phyloP scores from a whole-genome alignment of 495 filamentous ascomycete genomes.

The Tuber brumale region DNA sequence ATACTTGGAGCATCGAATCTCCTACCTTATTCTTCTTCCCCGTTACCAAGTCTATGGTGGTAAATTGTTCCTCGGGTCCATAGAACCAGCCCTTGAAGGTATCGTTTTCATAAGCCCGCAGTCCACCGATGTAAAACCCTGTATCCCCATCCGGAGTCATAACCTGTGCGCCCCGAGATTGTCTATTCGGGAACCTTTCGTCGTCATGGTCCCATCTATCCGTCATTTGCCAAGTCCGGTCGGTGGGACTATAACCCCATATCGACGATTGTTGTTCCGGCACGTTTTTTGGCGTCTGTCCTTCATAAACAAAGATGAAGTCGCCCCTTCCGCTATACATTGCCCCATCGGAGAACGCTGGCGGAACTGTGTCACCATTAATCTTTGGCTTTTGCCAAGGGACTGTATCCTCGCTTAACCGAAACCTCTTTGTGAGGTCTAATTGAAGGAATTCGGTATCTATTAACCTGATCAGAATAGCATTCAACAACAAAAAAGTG shows the following conservation, averaged over 20 bases:
- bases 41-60: neutral
- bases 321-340: constrained; percentile 3
- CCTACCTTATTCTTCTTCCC: constrained; percentile 10
- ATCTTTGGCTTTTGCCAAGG: constrained; percentile 2
- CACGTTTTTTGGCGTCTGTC: constrained; percentile 4
- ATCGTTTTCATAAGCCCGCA: constrained; percentile 9
- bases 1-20: neutral
- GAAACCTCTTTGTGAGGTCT: neutral
- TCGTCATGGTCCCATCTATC: constrained; percentile 5
- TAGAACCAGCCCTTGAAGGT: constrained; percentile 15
- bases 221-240: neutral
- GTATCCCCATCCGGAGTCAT: neutral
- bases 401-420: neutral
- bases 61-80: constrained; percentile 3
- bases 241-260: constrained; percentile 6
- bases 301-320: neutral
- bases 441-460: constrained; percentile 8
- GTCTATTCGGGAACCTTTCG: constrained; percentile 4
- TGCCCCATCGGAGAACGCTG: constrained; percentile 2
- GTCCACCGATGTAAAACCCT: constrained; percentile 12
- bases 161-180: constrained; percentile 8
- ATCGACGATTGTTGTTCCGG: constrained; percentile 6
- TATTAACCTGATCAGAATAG: neutral
- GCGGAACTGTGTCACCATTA: constrained; percentile 2
- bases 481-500: neutral